Evolutionary conservation across 23 red algal genomes (phyloP).

Genomic region (Chondrus crispus): DNA sequence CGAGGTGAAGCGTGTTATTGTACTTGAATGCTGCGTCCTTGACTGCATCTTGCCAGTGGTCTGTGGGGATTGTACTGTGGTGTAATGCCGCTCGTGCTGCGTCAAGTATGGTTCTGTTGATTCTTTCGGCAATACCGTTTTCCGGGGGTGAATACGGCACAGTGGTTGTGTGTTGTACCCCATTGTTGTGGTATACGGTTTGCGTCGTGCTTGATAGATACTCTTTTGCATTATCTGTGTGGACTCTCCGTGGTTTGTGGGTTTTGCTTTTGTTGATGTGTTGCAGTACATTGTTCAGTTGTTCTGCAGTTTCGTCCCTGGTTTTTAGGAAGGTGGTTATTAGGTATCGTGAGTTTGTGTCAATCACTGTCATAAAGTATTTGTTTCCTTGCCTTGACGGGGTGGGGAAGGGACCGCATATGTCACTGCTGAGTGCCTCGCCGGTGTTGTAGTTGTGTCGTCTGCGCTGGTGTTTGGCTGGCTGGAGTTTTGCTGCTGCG

Average conservation of each 20-base stretch:
- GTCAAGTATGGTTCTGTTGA: neutral
- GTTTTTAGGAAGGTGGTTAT: neutral
- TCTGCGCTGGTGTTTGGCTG: neutral
- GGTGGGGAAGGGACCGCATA: neutral
- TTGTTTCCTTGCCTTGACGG: neutral
- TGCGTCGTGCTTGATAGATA: neutral
- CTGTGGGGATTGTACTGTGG: neutral
- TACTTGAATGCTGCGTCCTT: neutral
- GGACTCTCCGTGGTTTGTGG: neutral
- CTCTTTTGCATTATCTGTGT: neutral
- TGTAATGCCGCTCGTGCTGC: neutral
- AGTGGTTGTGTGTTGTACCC: neutral
- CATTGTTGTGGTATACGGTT: neutral
- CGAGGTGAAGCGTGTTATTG: neutral
- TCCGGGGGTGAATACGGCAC: neutral
- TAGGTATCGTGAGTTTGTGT: neutral
- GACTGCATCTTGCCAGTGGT: neutral
- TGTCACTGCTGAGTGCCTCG: neutral
- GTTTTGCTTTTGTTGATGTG: neutral
- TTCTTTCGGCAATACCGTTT: neutral
- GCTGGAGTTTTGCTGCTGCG: neutral
- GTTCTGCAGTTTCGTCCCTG: neutral
- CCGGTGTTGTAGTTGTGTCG: neutral
- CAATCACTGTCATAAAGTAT: neutral
- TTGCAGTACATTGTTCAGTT: neutral